A percentile compares a stretch with the other conserved stretches of the same genome.
phyloP scores from a whole-genome alignment of 805 yeast species.

The Candida vaughaniae region DNA sequence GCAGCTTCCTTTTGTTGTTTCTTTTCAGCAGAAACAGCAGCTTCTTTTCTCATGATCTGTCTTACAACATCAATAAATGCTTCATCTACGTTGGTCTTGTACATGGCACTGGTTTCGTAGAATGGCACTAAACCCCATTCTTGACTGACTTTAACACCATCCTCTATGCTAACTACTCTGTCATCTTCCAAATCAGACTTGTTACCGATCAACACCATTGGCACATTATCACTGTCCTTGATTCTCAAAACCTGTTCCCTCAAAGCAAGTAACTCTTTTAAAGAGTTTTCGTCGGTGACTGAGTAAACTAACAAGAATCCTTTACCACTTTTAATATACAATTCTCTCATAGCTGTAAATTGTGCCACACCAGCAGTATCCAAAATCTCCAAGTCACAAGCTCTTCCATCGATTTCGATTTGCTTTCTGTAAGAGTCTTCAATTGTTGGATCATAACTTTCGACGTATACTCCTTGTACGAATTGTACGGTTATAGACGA shows the following conservation, averaged over 20 bases:
- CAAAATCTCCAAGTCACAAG: constrained; percentile 73
- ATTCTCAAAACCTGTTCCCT: constrained; percentile 83
- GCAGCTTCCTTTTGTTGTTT: constrained; percentile 43
- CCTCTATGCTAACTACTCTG: constrained; percentile 73
- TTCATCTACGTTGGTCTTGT: constrained; percentile 84
- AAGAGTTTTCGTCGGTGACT: constrained; percentile 60
- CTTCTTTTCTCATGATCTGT: constrained; percentile 80
- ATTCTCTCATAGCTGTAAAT: constrained; percentile 92
- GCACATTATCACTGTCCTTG: constrained; percentile 73
- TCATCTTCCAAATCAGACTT: constrained; percentile 81
- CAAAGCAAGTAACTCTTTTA: constrained; percentile 73
- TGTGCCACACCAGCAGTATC: constrained; percentile 76
- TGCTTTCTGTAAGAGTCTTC: constrained; percentile 94
- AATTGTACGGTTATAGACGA: constrained; percentile 91
- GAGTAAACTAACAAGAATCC: constrained; percentile 63
- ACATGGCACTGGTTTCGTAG: constrained; percentile 91
- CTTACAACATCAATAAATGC: constrained; percentile 86
- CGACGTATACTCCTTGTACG: constrained; percentile 86
- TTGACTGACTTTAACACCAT: constrained; percentile 79
- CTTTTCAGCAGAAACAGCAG: constrained; percentile 43
- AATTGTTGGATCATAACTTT: constrained; percentile 93
- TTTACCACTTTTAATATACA: constrained; percentile 83
- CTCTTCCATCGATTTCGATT: constrained; percentile 82
- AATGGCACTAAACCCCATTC: constrained; percentile 90
- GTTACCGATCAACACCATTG: constrained; percentile 89